phyloP scores from a whole-genome alignment of 257 asterid genomes.

The Nicotiana tabacum region DNA sequence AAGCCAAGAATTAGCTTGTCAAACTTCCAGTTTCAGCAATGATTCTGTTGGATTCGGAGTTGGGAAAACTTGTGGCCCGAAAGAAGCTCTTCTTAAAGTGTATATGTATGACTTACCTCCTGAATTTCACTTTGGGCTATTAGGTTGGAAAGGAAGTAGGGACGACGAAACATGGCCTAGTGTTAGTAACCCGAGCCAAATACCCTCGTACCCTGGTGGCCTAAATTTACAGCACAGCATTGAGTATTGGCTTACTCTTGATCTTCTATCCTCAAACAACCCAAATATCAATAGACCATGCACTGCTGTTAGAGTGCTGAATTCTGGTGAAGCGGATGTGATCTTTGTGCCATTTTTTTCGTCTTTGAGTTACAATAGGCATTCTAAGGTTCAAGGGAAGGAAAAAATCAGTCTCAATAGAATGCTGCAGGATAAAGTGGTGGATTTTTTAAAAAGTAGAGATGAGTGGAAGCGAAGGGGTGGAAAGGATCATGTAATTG shows the following conservation, averaged over 20 bases:
- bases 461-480: constrained; percentile 55
- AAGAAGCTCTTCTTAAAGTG: constrained; percentile 46
- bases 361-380: constrained; percentile 68
- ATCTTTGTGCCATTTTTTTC: constrained; percentile 74
- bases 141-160: constrained; percentile 45
- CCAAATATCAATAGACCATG: constrained; percentile 49
- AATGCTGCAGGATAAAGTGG: constrained; percentile 53
- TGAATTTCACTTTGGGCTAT: constrained; percentile 70
- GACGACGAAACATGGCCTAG: constrained; percentile 60
- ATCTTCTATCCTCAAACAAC: constrained; percentile 55
- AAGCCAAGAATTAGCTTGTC: constrained; percentile 10
- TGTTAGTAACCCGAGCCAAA: constrained; percentile 19
- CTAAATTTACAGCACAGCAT: constrained; percentile 67
- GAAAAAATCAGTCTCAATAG: constrained; percentile 33
- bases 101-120: constrained; percentile 77
- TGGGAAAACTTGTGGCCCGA: constrained; percentile 31
- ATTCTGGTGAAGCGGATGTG: constrained; percentile 53
- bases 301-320: constrained; percentile 45
- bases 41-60: constrained; percentile 14
- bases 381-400: constrained; percentile 38
- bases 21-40: constrained; percentile 1
- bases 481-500: constrained; percentile 67
- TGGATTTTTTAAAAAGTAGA: constrained; percentile 39
- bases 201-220: constrained; percentile 79
- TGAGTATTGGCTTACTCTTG: constrained; percentile 82